Evolutionary conservation across 2,329 filamentous ascomycete genomes (phyloP).

Genomic region (Ophiostoma sp.): DNA sequence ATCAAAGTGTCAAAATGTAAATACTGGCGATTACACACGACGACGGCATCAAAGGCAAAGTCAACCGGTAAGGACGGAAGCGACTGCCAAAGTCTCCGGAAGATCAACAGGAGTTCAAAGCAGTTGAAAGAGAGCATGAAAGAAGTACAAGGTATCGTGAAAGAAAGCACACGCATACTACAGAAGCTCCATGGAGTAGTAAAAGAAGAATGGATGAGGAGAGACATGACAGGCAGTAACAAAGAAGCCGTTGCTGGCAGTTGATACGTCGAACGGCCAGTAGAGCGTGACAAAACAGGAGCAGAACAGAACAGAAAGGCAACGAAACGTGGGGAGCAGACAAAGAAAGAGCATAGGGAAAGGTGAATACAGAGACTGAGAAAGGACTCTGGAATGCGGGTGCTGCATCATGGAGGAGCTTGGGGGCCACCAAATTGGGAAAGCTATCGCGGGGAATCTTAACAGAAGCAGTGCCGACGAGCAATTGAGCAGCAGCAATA

Average conservation of each 20-base stretch:
- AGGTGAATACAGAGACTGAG: background rate
- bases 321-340: background rate
- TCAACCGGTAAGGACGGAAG: slow-evolving; percentile 2
- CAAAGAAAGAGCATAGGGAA: background rate
- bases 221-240: slow-evolving; percentile 2
- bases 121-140: background rate
- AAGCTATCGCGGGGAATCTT: background rate
- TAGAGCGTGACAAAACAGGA: background rate
- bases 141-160: background rate
- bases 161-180: background rate
- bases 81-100: background rate
- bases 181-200: background rate
- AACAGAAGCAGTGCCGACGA: background rate
- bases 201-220: background rate
- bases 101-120: background rate
- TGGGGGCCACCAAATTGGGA: background rate
- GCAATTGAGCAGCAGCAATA: background rate
- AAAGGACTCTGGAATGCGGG: background rate
- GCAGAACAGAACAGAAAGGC: background rate
- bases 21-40: background rate
- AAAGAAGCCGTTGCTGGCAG: background rate
- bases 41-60: background rate
- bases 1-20: background rate
- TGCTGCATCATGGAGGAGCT: background rate
- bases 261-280: background rate